A percentile compares a stretch with the other conserved stretches of the same genome.
Evolutionary conservation across 148 eudicot species (phyloP).

Genomic region (Rheum nobile): DNA sequence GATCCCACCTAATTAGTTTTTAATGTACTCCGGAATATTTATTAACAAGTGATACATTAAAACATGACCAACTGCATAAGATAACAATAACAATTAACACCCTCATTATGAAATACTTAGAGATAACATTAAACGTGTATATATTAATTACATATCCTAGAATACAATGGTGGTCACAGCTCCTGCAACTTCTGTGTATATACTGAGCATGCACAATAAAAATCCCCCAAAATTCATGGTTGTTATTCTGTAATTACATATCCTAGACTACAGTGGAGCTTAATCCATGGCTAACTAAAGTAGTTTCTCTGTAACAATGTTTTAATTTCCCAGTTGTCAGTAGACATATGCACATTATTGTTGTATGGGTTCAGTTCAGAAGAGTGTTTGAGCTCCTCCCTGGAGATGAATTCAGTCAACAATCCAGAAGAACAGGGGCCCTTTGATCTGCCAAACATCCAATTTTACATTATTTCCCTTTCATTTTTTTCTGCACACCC

Average conservation of each 20-base stretch:
- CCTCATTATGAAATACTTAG: neutral
- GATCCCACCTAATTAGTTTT: neutral
- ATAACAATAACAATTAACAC: neutral
- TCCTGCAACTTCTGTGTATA: neutral
- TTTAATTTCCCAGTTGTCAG: neutral
- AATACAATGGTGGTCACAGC: neutral
- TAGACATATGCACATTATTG: conserved; percentile 3
- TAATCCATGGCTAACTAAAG: neutral
- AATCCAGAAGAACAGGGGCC: neutral
- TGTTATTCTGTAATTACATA: too few species aligned
- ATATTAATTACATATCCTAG: neutral
- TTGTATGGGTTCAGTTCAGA: neutral
- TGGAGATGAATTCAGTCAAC: conserved; percentile 1
- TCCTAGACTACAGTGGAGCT: too few species aligned
- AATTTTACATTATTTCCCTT: too few species aligned
- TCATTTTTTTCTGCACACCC: too few species aligned
- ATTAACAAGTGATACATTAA: neutral
- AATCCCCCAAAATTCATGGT: too few species aligned
- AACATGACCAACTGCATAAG: neutral
- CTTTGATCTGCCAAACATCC: neutral
- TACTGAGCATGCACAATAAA: neutral
- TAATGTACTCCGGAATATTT: neutral
- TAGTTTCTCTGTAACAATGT: neutral
- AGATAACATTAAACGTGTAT: neutral
- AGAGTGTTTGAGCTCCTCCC: neutral